Evolutionary conservation across 2,329 filamentous ascomycete genomes (phyloP).

Genomic region (Orbilia brochopaga): DNA sequence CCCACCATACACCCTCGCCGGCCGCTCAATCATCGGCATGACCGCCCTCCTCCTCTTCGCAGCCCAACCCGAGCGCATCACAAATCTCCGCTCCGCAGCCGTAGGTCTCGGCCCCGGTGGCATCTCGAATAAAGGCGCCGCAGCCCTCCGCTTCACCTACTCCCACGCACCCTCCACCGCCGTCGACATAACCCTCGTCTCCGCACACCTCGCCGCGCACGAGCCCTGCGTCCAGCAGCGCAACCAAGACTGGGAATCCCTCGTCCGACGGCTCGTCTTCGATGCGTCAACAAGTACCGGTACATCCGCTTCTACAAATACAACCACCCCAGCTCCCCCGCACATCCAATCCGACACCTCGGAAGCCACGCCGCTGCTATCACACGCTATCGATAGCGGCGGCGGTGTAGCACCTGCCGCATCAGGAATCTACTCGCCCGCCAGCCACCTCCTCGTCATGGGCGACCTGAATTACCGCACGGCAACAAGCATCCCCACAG

Average conservation of each 20-base stretch:
- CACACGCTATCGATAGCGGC: constrained; percentile 55
- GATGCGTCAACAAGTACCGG: no score
- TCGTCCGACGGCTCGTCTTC: constrained; percentile 82
- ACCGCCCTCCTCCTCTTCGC: constrained; percentile 88
- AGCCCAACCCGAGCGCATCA: constrained; percentile 67
- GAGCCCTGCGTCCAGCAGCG: constrained; percentile 76
- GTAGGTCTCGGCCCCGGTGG: constrained; percentile 83
- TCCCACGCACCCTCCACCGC: constrained; percentile 61
- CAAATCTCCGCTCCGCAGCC: constrained; percentile 74
- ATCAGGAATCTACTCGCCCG: constrained; percentile 73
- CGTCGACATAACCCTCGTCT: constrained; percentile 79
- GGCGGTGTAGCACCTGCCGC: background rate
- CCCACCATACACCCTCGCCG: constrained; percentile 71
- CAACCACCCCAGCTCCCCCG: constrained; percentile 25
- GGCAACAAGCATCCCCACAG: constrained; percentile 68
- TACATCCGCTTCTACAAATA: no score
- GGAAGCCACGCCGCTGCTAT: constrained; percentile 54
- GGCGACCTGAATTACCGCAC: constrained; percentile 97
- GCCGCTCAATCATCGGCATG: constrained; percentile 80
- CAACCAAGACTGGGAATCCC: constrained; percentile 86
- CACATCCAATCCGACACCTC: background rate
- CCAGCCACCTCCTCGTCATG: constrained; percentile 79
- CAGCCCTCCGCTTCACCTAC: constrained; percentile 76
- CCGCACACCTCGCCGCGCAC: constrained; percentile 86
- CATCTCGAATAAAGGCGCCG: constrained; percentile 95